phyloP scores from a whole-genome alignment of 169 alveolate genomes.

The Besnoitia besnoiti region DNA sequence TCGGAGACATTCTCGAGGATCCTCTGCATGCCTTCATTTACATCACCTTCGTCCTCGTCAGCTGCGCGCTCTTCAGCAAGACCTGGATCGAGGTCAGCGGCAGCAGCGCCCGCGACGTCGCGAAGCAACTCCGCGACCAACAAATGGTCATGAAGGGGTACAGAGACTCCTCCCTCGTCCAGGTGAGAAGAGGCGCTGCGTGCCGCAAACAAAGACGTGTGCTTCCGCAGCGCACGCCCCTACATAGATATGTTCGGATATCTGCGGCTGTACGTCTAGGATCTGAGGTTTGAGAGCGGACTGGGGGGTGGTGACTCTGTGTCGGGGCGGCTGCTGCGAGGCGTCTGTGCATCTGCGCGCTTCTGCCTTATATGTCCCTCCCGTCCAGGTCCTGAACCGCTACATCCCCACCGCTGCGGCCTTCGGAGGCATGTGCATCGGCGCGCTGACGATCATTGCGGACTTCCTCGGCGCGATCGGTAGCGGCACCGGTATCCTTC shows the following conservation, averaged over 20 bases:
- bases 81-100: conserved; percentile 99
- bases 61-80: conserved; percentile 99
- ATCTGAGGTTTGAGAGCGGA: too few relatives aligned
- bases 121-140: conserved; percentile 99
- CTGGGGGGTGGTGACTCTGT: too few relatives aligned
- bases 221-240: background rate
- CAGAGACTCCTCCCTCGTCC: conserved; percentile 88
- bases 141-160: conserved; percentile 93
- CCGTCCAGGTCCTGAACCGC: conserved; percentile 68
- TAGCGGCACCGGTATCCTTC: conserved; percentile 97
- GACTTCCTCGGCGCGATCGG: conserved; percentile 99
- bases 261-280: too few relatives aligned
- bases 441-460: conserved; percentile 98
- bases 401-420: conserved; percentile 99
- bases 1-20: conserved; percentile 91
- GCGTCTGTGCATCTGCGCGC: too few relatives aligned
- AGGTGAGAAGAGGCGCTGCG: conserved; percentile 41
- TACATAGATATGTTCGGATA: background rate
- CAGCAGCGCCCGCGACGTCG: conserved; percentile 98
- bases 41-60: conserved; percentile 94
- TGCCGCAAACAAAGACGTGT: background rate
- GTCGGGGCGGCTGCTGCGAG: too few relatives aligned
- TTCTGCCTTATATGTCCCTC: too few relatives aligned
- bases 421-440: conserved; percentile 99
- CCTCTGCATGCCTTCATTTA: conserved; percentile 98